Conservation (phyloP, 2,329 filamentous ascomycete species). For the Pestalotiopsis sp. region DNA sequence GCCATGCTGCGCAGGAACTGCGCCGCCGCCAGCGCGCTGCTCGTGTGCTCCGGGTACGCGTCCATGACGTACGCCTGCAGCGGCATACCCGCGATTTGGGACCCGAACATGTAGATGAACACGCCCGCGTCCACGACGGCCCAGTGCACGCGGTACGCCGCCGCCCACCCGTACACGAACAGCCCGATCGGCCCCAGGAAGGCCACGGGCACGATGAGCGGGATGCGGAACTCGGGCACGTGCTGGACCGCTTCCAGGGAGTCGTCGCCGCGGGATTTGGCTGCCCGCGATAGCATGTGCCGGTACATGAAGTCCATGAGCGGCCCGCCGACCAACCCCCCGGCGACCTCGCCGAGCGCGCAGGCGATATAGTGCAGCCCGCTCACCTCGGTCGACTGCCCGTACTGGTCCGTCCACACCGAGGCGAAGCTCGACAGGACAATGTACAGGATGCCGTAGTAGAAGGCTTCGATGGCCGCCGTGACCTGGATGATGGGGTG, state of each 20-base stretch:
- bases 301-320: constrained; percentile 45
- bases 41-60: constrained; percentile 48
- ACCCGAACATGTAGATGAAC: constrained; percentile 33
- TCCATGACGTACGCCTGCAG: constrained; percentile 45
- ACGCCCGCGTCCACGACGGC: constrained; percentile 38
- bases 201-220: constrained; percentile 56
- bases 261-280: constrained; percentile 7
- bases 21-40: constrained; percentile 47
- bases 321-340: constrained; percentile 48
- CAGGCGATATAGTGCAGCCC: constrained; percentile 67
- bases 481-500: constrained; percentile 64
- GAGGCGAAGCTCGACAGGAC: constrained; percentile 63
- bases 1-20: constrained; percentile 48
- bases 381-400: constrained; percentile 58
- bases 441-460: constrained; percentile 67
- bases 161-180: constrained; percentile 47
- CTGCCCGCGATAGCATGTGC: constrained; percentile 9
- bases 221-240: constrained; percentile 64
- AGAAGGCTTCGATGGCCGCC: constrained; percentile 57
- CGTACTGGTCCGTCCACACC: constrained; percentile 60
- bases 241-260: constrained; percentile 14
- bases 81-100: constrained; percentile 35
- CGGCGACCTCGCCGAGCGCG: constrained; percentile 63
- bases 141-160: constrained; percentile 40
- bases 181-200: constrained; percentile 43